Conservation (phyloP, 208 protist species). For the Dictyostelium gargantuum region DNA sequence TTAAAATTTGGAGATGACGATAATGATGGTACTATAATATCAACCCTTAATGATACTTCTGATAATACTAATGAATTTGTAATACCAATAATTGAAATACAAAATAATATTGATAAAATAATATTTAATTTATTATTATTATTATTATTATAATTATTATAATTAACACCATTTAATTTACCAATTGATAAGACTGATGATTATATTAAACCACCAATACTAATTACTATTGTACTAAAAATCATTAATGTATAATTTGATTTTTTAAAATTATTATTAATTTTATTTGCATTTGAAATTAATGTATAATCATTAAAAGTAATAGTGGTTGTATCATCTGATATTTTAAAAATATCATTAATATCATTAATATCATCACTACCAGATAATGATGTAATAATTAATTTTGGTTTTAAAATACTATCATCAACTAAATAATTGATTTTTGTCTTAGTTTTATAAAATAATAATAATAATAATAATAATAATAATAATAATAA, state of each 20-base stretch:
- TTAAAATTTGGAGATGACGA: no score
- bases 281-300: neutral
- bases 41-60: neutral
- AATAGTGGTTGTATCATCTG: neutral
- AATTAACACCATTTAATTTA: neutral
- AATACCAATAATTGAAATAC: neutral
- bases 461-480: neutral
- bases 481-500: neutral
- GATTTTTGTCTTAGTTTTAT: neutral
- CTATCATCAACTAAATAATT: neutral
- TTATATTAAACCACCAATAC: neutral
- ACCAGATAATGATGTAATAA: neutral
- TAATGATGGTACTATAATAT: constrained; percentile 1
- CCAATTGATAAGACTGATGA: neutral
- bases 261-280: neutral
- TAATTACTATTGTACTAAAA: no score
- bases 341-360: neutral
- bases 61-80: neutral
- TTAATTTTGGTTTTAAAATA: neutral
- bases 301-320: neutral
- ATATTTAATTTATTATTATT: neutral
- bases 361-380: neutral
- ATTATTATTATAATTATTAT: neutral
- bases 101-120: no score
- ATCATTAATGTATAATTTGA: neutral